Evolutionary conservation across 2,329 filamentous ascomycete species (phyloP).

Genomic region (Chrysoporthe austroafricana): DNA sequence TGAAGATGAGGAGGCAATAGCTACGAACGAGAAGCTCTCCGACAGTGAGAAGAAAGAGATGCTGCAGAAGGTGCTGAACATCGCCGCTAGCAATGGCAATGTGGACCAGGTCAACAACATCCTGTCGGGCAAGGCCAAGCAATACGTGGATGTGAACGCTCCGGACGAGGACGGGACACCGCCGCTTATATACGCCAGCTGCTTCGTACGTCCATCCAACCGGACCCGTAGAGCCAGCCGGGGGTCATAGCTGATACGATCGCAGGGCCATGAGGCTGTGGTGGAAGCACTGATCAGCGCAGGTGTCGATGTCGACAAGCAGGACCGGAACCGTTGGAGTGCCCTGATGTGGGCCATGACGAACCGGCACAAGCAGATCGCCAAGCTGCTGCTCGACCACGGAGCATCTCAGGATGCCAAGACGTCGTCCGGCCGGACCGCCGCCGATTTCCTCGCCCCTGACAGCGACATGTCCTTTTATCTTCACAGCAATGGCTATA

Average conservation of each 20-base stretch:
- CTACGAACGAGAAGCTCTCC: conserved; percentile 73
- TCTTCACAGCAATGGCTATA: conserved; percentile 91
- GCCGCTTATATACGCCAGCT: conserved; percentile 96
- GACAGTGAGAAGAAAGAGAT: conserved; percentile 77
- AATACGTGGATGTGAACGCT: conserved; percentile 82
- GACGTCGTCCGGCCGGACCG: conserved; percentile 89
- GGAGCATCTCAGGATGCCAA: conserved; percentile 95
- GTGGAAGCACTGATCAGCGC: conserved; percentile 83
- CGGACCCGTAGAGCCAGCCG: too few relatives aligned
- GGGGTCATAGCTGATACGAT: conserved; percentile 29
- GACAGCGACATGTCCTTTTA: conserved; percentile 98
- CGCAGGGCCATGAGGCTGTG: conserved; percentile 82
- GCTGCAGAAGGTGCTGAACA: conserved; percentile 86
- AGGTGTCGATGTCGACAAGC: conserved; percentile 86
- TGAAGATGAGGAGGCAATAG: conserved; percentile 79
- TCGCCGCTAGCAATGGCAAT: conserved; percentile 97
- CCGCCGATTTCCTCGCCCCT: conserved; percentile 92
- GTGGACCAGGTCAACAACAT: conserved; percentile 78
- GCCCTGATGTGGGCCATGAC: conserved; percentile 99
- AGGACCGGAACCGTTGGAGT: conserved; percentile 97
- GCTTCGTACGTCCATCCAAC: conserved; percentile 69
- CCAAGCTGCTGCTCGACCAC: conserved; percentile 88
- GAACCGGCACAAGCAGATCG: conserved; percentile 94
- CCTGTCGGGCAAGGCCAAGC: conserved; percentile 71
- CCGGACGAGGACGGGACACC: conserved; percentile 94